Base-by-base conservation (phyloP, 257 asterid species). In the Solanum dulcamara region DNA sequence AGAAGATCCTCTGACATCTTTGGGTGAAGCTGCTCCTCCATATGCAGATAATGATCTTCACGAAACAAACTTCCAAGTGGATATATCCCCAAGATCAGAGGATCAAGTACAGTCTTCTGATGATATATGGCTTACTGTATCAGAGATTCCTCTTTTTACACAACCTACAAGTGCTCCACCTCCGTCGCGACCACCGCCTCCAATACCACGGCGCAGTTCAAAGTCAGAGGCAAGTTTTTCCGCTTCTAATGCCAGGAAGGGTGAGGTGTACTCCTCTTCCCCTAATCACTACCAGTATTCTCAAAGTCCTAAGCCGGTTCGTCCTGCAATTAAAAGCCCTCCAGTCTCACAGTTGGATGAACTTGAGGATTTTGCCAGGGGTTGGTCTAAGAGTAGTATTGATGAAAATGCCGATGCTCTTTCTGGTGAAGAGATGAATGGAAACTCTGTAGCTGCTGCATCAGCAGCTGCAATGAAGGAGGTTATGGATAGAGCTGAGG, bases 401-500 rank as follows among this genome's bases (percentile, higher is more conserved):
- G 90, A 89, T 84, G 97, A 86, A 86, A 92, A 87, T 87, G 88
- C 88, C 17, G 84, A 91, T 89, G 77, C 62, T 66, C 93, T 85
- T 84, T 88, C 93, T 62, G 88, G 92, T 85, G 93, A 88, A 86
- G 97, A 93, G 22, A 88, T 90, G 89, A 91, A 92, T 91, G 90
- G 90, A 18, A 90, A 91, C 91, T 94, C 98, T 86, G 91, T 91
- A 51, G 98, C 99, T 59, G 98, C 95, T 87, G 98, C 94, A 82
- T 95, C 99, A 84, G 97, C 98, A 62, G 99, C 98, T 87, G 99
- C 98, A 79, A 97, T 97, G 98, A 97, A 95, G 91, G 98, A 95
- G 85, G 99, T 99, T 84, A 97, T 97, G 99, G 99, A 93, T 88
- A 97, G 91, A 88, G 99, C 99, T n/a, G 98, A 95, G 92, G 99